These are phyloP conservation scores for Ustulina deusta DNA, from an alignment of 2,329 filamentous ascomycete genomes.

Conservation along the genomic window DNA sequence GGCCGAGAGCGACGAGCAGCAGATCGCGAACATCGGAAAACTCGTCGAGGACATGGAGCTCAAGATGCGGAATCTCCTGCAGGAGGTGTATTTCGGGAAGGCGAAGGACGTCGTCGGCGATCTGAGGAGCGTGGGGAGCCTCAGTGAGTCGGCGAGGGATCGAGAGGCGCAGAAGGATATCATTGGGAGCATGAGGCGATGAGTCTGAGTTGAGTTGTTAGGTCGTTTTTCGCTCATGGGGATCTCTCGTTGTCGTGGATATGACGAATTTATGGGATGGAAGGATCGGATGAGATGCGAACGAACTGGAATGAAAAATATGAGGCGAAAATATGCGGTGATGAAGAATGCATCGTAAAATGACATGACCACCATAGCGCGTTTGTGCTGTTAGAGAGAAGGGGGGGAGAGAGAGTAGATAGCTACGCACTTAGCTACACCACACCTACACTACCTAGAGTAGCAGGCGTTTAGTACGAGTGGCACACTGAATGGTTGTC, in stretches of 20 bases:
- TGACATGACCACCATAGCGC: not conserved
- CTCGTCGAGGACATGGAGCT: conserved; percentile 99
- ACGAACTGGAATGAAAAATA: not conserved
- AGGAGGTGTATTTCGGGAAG: conserved; percentile 99
- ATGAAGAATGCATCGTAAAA: not conserved
- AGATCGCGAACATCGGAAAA: conserved; percentile 94
- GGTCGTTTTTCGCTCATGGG: not conserved
- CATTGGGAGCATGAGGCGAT: conserved; percentile 69
- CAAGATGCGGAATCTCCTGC: conserved; percentile 97
- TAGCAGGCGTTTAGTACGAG: conserved; percentile 11
- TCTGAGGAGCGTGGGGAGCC: conserved; percentile 83
- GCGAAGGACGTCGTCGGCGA: conserved; percentile 98
- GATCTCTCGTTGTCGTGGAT: not conserved
- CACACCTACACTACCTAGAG: conserved; percentile 8
- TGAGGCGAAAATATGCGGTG: not conserved
- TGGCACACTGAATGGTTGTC: conserved; percentile 6
- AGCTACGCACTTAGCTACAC: not conserved
- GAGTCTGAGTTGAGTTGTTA: not conserved
- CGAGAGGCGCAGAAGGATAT: conserved; percentile 89
- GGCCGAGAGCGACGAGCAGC: conserved; percentile 89
- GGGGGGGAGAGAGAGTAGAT: not conserved
- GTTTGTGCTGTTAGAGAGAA: not conserved
- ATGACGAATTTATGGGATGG: not conserved
- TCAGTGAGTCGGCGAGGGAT: conserved; percentile 88
- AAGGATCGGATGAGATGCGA: not conserved